These are phyloP conservation scores for Silene uniflora DNA, from an alignment of 148 eudicot genomes.

Conservation along the genomic window DNA sequence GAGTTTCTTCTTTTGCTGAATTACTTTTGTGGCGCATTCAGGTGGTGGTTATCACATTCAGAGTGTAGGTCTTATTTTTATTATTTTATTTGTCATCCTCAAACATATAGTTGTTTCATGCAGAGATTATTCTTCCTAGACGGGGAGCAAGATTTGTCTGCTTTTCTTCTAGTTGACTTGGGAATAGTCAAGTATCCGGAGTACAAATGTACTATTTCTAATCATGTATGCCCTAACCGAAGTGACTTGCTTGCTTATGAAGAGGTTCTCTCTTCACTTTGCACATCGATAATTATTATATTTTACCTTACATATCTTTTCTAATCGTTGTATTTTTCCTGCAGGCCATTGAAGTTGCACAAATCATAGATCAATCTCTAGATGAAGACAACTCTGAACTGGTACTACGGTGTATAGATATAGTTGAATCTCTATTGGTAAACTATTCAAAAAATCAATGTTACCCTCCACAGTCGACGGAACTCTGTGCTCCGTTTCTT, in stretches of 20 bases:
- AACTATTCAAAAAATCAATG: conserved; percentile 26
- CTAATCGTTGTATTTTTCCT: conserved; percentile 11
- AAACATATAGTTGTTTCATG: conserved; percentile 24
- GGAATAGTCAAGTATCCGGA: conserved; percentile 78
- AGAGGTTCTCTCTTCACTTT: conserved; percentile 52
- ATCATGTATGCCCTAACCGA: conserved; percentile 49
- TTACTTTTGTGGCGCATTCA: conserved; percentile 84
- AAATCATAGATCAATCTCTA: conserved; percentile 80
- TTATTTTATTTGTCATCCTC: conserved; percentile 8
- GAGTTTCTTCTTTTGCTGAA: conserved; percentile 62
- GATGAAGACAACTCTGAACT: conserved; percentile 52
- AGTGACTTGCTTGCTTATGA: conserved; percentile 76
- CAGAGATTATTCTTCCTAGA: conserved; percentile 91
- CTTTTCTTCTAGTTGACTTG: conserved; percentile 79
- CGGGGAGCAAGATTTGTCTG: conserved; percentile 83
- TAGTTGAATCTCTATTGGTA: conserved; percentile 50
- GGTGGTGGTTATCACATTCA: conserved; percentile 37
- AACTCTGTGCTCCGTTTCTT: conserved; percentile 39
- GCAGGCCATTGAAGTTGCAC: conserved; percentile 87
- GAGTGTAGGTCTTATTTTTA: background rate
- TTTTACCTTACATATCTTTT: conserved; percentile 16
- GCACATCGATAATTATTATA: conserved; percentile 1
- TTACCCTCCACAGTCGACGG: conserved; percentile 27
- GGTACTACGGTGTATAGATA: conserved; percentile 54
- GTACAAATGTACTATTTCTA: conserved; percentile 57